Conservation (phyloP, 2,329 filamentous ascomycete genomes). For the Aspergillus neoniger region DNA sequence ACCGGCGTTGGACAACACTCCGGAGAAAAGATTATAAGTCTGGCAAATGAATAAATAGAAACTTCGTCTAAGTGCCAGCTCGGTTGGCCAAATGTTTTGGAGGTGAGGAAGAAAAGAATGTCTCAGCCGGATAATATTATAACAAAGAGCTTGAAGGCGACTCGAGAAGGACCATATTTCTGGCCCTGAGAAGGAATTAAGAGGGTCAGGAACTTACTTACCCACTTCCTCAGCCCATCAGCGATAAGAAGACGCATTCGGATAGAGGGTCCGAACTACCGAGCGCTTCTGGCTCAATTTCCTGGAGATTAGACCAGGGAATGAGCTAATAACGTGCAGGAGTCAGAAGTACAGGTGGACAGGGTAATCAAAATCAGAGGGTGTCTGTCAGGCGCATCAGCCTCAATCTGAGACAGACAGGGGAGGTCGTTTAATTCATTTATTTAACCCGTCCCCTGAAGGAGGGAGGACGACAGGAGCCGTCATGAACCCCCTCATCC, state of each 20-base stretch:
- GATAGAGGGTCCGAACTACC: not conserved
- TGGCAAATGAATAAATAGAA: not conserved
- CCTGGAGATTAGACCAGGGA: not conserved
- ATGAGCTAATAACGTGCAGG: not conserved
- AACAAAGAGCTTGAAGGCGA: not conserved
- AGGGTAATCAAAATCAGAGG: not conserved
- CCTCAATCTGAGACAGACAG: slow-evolving; percentile 8
- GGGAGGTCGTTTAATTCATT: not conserved
- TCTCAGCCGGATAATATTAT: slow-evolving; percentile 8
- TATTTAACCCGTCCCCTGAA: not conserved
- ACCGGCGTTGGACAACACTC: not conserved
- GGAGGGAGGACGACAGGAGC: not conserved
- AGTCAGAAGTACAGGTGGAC: not conserved
- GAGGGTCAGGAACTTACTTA: not conserved
- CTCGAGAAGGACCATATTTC: not conserved
- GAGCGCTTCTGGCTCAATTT: not conserved
- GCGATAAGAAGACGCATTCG: slow-evolving; percentile 1
- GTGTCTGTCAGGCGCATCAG: slow-evolving; percentile 2
- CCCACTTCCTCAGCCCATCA: not conserved
- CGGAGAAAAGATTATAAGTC: not conserved
- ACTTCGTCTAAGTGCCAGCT: slow-evolving; percentile 2
- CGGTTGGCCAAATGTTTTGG: slow-evolving; percentile 1
- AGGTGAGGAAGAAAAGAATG: slow-evolving; percentile 7
- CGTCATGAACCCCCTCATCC: not conserved
- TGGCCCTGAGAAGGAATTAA: not conserved